These are phyloP conservation scores for Talaromyces adpressus DNA, from an alignment of 495 filamentous ascomycete genomes.

Conservation along the genomic window DNA sequence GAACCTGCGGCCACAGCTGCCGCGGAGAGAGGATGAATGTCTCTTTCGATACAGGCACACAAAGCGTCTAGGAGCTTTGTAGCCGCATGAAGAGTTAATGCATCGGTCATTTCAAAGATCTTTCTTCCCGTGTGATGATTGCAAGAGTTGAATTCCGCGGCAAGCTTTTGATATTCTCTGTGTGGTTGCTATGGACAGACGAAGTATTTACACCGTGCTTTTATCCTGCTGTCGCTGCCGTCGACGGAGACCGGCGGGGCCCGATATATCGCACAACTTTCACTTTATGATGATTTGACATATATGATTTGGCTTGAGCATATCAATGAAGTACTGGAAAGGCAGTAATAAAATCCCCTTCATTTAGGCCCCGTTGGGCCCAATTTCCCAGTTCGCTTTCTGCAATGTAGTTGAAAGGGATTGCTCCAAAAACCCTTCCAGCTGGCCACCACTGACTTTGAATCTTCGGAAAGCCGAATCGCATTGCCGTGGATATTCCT, in stretches of 20 bases:
- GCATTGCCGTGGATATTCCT: too few species aligned
- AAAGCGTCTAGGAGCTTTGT: constrained; percentile 6
- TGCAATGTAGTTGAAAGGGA: too few species aligned
- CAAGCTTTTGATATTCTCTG: neutral
- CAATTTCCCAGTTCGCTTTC: too few species aligned
- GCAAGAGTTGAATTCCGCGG: neutral
- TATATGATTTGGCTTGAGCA: neutral
- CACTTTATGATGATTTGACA: neutral
- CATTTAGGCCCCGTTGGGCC: too few species aligned
- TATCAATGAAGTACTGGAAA: neutral
- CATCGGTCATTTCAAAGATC: constrained; percentile 1
- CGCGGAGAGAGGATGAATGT: constrained; percentile 7
- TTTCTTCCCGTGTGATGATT: neutral
- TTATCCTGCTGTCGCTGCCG: neutral
- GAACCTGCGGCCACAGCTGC: constrained; percentile 4
- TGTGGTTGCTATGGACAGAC: neutral
- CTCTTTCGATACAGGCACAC: constrained; percentile 4
- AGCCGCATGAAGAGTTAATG: neutral
- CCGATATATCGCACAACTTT: neutral
- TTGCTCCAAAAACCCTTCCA: too few species aligned
- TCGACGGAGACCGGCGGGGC: neutral
- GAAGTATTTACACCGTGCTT: neutral
- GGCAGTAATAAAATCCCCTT: too few species aligned
- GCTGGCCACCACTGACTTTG: too few species aligned
- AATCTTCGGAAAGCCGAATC: too few species aligned